phyloP scores from a whole-genome alignment of 768 basidiomycete species.

The Strobilomyces dryophilus region DNA sequence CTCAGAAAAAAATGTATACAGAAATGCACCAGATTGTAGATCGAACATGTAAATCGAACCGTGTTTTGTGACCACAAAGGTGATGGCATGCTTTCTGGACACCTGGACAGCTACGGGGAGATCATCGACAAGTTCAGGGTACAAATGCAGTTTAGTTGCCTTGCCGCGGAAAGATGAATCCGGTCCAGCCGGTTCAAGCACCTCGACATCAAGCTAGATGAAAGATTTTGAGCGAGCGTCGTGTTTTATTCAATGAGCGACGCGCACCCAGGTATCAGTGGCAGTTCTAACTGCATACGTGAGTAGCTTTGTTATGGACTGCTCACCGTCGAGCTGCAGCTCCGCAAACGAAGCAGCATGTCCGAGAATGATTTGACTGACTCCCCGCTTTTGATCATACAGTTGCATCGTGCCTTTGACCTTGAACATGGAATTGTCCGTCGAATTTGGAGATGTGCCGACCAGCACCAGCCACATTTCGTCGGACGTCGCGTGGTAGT shows the following conservation, averaged over 20 bases:
- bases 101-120: constrained; percentile 99
- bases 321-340: constrained; percentile 84
- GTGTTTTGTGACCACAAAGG: constrained; percentile 97
- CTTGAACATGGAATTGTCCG: constrained; percentile 95
- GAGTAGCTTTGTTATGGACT: constrained; percentile 85
- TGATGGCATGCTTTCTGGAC: constrained; percentile 92
- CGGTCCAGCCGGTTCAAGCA: constrained; percentile 92
- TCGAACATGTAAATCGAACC: constrained; percentile 99
- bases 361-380: constrained; percentile 97
- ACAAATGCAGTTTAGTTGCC: constrained; percentile 98
- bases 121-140: constrained; percentile 95
- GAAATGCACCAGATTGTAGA: constrained; percentile 92
- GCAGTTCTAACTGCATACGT: constrained; percentile 93
- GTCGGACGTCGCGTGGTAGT: constrained; percentile 88
- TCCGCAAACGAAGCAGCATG: constrained; percentile 97
- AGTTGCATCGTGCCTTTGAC: constrained; percentile 98
- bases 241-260: not conserved
- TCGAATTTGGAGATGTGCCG: constrained; percentile 88
- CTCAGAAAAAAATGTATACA: constrained; percentile 97
- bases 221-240: constrained; percentile 6
- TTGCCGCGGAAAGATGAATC: constrained; percentile 97
- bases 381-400: constrained; percentile 89
- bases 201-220: constrained; percentile 89
- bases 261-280: constrained; percentile 87
- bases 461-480: constrained; percentile 98